Evolutionary conservation across 2,329 filamentous ascomycete genomes (phyloP), one percentile per base, ranked within the genome.

Genomic region (Nothophoma quercina): DNA sequence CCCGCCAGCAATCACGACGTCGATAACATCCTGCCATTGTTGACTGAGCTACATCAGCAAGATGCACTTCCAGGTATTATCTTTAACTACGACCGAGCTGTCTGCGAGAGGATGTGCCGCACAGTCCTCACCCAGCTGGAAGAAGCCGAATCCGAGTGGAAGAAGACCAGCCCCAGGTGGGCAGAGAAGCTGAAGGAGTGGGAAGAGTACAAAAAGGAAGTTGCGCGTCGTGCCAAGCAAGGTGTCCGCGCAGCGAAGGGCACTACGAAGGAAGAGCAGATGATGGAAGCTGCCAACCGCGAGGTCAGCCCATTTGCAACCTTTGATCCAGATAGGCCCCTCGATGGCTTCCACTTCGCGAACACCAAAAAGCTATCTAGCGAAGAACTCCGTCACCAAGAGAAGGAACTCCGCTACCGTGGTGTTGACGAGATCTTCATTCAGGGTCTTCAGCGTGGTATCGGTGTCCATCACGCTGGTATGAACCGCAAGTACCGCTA

Each of bases 401-500:
- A 86, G 13, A 63, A 74, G 13, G 75, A 83, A 22, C 74, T 90
- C 5, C 72, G 76, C n/a, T 72, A 74, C 36, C 81, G 82, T 41
- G 74, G 78, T 12, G 76, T 87, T 16, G 69, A 76, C 0, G 75
- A 78, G 9, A 78, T 79, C 58, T 69, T 92, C 7, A 79, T 90
- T 16, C 75, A 81, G 8, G 85, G 85, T 2, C 77, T 93, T 1
- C 77, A 78, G 51, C 79, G 89, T 48, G 90, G 90, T 16, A 78
- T 93, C 15, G 90, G 88, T 25, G 84, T 93, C 6, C 89, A 93
- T 74, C 90, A 93, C 66, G 83, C 89, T 15, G 89, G 90, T 74
- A 85, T 93, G 86, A 93, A 92, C 67, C 81, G 88, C 40, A 84
- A 85, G 56, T 93, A 93, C 67, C 84, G 90, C 29, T 88, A 91